These are phyloP conservation scores for Rickenella mellea DNA, from an alignment of 768 basidiomycete species.

Conservation along the genomic window DNA sequence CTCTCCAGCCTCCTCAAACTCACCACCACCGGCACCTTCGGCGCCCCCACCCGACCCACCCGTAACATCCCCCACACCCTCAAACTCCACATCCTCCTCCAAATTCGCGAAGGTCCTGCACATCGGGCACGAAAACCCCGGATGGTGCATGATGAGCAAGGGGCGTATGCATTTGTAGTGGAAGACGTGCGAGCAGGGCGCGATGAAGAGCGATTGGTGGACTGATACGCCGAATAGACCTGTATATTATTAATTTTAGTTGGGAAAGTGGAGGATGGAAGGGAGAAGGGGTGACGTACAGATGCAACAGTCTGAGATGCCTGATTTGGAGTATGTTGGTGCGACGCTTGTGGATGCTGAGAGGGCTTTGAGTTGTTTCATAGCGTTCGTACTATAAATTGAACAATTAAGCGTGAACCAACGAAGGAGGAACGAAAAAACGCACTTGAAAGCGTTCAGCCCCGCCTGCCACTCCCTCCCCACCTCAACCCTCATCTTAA, in stretches of 20 bases:
- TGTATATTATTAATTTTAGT: too few relatives aligned
- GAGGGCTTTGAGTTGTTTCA: conserved; percentile 75
- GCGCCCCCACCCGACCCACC: too few relatives aligned
- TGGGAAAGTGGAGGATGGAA: conserved; percentile 5
- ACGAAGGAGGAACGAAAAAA: conserved; percentile 10
- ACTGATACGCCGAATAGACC: conserved; percentile 83
- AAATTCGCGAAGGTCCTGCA: conserved; percentile 93
- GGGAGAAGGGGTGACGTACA: conserved; percentile 40
- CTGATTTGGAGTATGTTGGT: conserved; percentile 19
- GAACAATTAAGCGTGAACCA: conserved; percentile 5
- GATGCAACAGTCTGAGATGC: conserved; percentile 85
- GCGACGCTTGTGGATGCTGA: conserved; percentile 20
- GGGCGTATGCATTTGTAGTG: conserved; percentile 97
- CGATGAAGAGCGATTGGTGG: conserved; percentile 93
- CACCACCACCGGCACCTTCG: conserved; percentile 9
- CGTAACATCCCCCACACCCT: conserved; percentile 25
- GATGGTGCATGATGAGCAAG: conserved; percentile 76
- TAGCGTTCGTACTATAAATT: conserved; percentile 49
- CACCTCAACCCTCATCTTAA: conserved; percentile 91
- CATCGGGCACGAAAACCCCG: conserved; percentile 90
- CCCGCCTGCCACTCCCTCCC: conserved; percentile 84
- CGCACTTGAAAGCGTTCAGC: conserved; percentile 87
- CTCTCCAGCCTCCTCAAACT: too few relatives aligned
- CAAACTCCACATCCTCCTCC: conserved; percentile 88
- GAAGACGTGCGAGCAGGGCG: conserved; percentile 93